Evolutionary conservation across 2,329 filamentous ascomycete species (phyloP), one percentile per base, ranked within the genome.

Genomic region (Grosmannia clavigera): DNA sequence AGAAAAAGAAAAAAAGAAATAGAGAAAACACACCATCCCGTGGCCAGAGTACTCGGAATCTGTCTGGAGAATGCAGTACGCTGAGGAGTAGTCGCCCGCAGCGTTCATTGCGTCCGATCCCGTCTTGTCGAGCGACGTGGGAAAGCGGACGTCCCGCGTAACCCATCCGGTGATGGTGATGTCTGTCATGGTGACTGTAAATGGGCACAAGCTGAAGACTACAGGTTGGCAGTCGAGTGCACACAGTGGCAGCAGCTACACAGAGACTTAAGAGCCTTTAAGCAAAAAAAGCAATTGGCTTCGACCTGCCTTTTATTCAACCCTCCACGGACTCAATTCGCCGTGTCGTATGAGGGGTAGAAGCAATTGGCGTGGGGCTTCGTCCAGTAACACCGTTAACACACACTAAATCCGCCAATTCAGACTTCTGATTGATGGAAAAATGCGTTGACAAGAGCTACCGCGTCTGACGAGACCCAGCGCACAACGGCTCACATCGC

Each of bases 51-150:
- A 81, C 12, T 80, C 70, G 0, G 87, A 86, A 70, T 95, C 87
- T 0, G 91, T 96, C 70, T 90, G 77, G 56, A 96, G 77, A 68
- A 96, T 92, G 72, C 90, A 95, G 78, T 96, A 96, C n/a, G 92
- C 91, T 14, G 91, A 81, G 1, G 90, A 95, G 75, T 96, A 96
- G 74, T 96, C 90, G 63, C 90, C 88, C 2, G 91, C 90, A 3
- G 89, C 88, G 70, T 96, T 96, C 92, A 96, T 96, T 69, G 92
- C 92, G 81, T 96, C 92, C 10, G 90, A 95, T 68, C 91, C 91
- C n/a, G 90, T 95, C 77, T 92, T 94, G 75, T 95, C 90, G 63
- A 96, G 84, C 50, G 91, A 96, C n/a, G 91, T 96, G 72, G 87
- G 87, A 71, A 90, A 90, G 66, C 87, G 83, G 70, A 90, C 85